A percentile compares a stretch with the other conserved stretches of the same genome.
These are phyloP conservation scores for Medakamo hakoo DNA, from an alignment of 139 green algal species.

Conservation along the genomic window DNA sequence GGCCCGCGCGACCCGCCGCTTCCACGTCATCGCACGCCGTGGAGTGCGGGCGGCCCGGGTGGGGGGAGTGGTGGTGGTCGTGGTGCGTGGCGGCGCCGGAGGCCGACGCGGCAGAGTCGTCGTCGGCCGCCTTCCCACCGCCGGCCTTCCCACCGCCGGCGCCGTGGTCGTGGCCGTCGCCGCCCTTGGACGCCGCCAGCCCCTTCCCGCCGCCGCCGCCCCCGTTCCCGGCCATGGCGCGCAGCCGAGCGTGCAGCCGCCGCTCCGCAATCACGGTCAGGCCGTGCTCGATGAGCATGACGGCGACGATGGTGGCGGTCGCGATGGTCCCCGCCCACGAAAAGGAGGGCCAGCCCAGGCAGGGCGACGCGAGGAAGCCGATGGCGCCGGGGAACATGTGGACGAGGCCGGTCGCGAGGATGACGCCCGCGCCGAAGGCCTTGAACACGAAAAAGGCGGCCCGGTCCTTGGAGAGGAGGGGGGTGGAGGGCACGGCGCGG, in stretches of 20 bases:
- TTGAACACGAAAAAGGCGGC: slow-evolving; percentile 8
- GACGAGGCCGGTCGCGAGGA: slow-evolving; percentile 3
- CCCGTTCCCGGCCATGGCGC: background rate
- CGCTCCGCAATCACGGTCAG: background rate
- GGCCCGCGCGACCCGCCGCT: no score
- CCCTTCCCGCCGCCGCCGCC: no score
- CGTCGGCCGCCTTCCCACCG: no score
- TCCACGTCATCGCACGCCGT: background rate
- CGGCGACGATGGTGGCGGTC: background rate
- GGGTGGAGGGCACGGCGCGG: no score
- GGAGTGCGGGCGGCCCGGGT: background rate
- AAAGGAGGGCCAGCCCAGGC: slow-evolving; percentile 1
- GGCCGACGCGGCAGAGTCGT: no score
- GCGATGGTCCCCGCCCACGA: slow-evolving; percentile 1
- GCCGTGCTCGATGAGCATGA: background rate
- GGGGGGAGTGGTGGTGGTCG: background rate
- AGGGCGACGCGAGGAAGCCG: background rate
- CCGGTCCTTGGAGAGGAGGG: background rate
- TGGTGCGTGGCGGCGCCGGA: background rate
- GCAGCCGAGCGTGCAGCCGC: background rate
- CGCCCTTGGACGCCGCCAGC: no score
- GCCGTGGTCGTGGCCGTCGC: no score
- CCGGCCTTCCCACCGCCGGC: no score
- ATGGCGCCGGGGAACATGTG: slow-evolving; percentile 1
- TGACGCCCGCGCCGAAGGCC: slow-evolving; percentile 13